Evolutionary conservation across 257 asterid genomes (phyloP), one percentile per base, ranked within the genome.

Genomic region (Jasminum sambac): DNA sequence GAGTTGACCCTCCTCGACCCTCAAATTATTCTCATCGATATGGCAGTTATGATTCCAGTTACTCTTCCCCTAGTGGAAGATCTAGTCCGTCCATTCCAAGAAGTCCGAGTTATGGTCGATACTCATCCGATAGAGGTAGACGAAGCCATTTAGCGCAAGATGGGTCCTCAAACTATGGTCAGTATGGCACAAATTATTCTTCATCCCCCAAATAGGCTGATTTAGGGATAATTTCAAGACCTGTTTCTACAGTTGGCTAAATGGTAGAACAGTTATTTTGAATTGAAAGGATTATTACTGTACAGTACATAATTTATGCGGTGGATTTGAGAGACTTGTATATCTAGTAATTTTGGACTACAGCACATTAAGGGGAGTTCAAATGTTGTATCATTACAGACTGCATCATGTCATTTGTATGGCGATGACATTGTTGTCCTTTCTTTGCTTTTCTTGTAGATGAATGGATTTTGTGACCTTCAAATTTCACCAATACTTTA

Each of bases 1-100:
- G 98, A 6, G 81, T 86, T 77, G 98, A 84, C 36, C 85, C 86
- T 10, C 79, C 77, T 11, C 88, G 90, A 79, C 88, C 92, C 11
- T 78, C 89, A 3, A 72, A 84, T 62, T 81, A 79, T 72, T 83
- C 81, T 19, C 70, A 50, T 21, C 79, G 92, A 65, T 77, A 84
- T 61, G 84, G 87, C 14, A 85, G 75, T 68, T 25, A 40, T 64
- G 95, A 83, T 44, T 73, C 84, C 38, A 75, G 76, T 75, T 68
- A 86, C 75, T 9, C 73, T 71, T 72, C 84, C 72, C 76, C 2
- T 42, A 79, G 78, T 76, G 77, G 91, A 11, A 76, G 87, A 40
- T 81, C 37, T 36, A 76, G 79, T 77, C 59, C 81, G 6, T 67
- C 81, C 5, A 37, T 68, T 41, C 69, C 88, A 43, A 80, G 87